Base-by-base conservation (phyloP, 352 stramenopile species). In the Pseudoperonospora humuli region DNA sequence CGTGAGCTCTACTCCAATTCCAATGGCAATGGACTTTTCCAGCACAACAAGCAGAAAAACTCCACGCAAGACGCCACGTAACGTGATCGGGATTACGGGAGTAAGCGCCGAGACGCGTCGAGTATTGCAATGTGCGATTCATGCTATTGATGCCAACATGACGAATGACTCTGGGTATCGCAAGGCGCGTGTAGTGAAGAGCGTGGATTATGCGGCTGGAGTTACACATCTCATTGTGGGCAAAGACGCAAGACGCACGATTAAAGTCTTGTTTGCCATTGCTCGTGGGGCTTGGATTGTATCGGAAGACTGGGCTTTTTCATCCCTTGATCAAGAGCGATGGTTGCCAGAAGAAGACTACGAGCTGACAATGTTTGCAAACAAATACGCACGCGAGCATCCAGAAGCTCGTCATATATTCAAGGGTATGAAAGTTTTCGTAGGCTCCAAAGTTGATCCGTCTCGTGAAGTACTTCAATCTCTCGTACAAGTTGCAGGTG, bases 261-360 rank as follows among this genome's bases (percentile, higher is more conserved):
- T 92, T 53, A 92, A 92, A 64, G 74, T 89, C 25, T 50, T 92
- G 3, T 92, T 92, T 37, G 80, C 75, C 14, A 83, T 92, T 39
- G 80, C 80, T 9, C 76, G 73, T 40, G 80, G 80, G 0, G 75
- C 76, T 14, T 89, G 73, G 73, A 86, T 92, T 52, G 64, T 92
- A 11, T 83, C 76, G 4, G 73, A 92, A 43, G 57, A 65, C 18
- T 92, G 80, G 80, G 71, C 83, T 1, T 89, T 86, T 51, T 62
- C 73, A 7, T 92, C 80, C 0, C 45, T 92, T n/a, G 77, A 84
- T 15, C 50, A 76, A 39, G 75, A 85, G 38, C 57, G 62, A 24
- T 92, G 80, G 80, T 38, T 87, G 1, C 65, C 70, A 0, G 80
- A 89, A 60, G 61, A 70, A 58, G 60, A 73, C 2, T 92, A 72